Conservation (phyloP, 2,329 filamentous ascomycete genomes). For the Trichoderma breve region DNA sequence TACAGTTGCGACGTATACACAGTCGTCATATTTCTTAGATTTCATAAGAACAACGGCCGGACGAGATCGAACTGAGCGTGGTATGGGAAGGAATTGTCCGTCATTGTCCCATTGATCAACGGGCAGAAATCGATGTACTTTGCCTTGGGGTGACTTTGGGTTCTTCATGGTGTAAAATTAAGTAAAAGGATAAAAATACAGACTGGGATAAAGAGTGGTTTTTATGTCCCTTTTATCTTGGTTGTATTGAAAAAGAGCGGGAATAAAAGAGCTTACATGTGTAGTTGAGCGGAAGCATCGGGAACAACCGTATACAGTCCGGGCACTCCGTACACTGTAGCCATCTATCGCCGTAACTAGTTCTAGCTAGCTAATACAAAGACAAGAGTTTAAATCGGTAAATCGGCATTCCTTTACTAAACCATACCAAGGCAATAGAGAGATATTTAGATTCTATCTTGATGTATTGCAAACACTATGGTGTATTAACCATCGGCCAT, state of each 20-base stretch:
- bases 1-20: background rate
- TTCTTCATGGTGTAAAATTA: background rate
- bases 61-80: background rate
- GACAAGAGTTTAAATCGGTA: background rate
- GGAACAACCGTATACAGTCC: background rate
- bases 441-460: background rate
- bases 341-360: background rate
- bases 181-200: background rate
- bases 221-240: background rate
- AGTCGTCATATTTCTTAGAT: background rate
- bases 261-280: background rate
- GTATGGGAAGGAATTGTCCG: background rate
- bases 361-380: background rate
- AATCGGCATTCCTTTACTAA: background rate
- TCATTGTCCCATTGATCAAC: background rate
- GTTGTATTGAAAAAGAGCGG: background rate
- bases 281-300: background rate
- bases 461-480: background rate
- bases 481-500: background rate
- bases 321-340: background rate
- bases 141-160: background rate
- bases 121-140: background rate
- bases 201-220: background rate
- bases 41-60: background rate
- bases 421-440: background rate